Evolutionary conservation across 1,139 yeast species (phyloP).

Genomic region (Entelexis paramagnoliae): DNA sequence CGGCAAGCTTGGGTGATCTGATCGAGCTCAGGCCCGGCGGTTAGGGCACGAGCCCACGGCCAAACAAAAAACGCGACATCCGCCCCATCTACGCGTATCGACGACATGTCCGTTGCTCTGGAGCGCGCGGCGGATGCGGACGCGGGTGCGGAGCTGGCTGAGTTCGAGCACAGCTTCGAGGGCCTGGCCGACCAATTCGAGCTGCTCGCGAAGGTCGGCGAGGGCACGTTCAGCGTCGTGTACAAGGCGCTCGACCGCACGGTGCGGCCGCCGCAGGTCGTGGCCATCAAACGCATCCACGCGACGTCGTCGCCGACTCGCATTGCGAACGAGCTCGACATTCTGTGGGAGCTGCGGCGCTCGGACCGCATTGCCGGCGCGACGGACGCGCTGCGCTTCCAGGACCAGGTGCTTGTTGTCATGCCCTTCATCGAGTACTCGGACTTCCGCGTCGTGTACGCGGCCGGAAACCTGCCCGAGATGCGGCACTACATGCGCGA

Average conservation of each 20-base stretch:
- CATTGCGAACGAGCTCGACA: conserved; percentile 73
- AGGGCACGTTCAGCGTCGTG: conserved; percentile 87
- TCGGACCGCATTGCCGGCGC: conserved; percentile 76
- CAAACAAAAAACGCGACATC: conserved; percentile 3
- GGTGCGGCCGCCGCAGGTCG: conserved; percentile 33
- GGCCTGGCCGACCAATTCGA: conserved; percentile 50
- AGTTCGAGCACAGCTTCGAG: conserved; percentile 54
- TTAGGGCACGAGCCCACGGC: neutral
- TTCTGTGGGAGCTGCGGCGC: conserved; percentile 44
- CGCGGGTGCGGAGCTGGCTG: conserved; percentile 42
- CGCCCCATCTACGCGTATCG: neutral
- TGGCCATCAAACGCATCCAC: conserved; percentile 85
- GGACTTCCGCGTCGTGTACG: conserved; percentile 73
- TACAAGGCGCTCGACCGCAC: conserved; percentile 70
- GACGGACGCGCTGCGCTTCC: conserved; percentile 72
- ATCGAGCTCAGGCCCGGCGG: neutral
- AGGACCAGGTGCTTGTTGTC: conserved; percentile 88
- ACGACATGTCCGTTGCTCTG: conserved; percentile 5
- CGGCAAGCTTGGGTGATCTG: too few relatives aligned
- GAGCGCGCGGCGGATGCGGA: conserved; percentile 10
- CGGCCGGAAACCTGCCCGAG: conserved; percentile 69
- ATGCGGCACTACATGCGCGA: conserved; percentile 74
- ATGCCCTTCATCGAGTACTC: conserved; percentile 86
- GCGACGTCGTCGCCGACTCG: conserved; percentile 92
- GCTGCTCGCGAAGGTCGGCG: conserved; percentile 79